Percentiles rank a stretch among this genome's conserved stretches.
Conservation (phyloP, 1,284 basidiomycete species). For the Cryptococcus sp. region DNA sequence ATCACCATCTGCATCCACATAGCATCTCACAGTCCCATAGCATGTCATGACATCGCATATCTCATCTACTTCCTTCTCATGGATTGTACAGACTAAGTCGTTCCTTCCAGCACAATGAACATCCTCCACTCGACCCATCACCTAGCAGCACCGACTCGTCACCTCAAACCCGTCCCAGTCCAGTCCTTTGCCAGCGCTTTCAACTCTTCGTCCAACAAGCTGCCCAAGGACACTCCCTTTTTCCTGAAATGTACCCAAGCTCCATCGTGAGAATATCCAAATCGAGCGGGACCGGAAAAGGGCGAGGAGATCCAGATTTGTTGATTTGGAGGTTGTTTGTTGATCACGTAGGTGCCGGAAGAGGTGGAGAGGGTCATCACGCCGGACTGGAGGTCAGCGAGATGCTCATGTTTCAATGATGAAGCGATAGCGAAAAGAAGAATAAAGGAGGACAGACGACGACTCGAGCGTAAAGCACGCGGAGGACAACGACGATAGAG, state of each 20-base stretch:
- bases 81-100: too few species aligned
- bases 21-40: too few species aligned
- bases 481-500: too few species aligned
- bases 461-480: too few species aligned
- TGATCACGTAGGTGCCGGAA: constrained; percentile 94
- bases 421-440: not conserved
- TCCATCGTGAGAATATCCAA: constrained; percentile 51
- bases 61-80: too few species aligned
- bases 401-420: constrained; percentile 11
- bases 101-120: too few species aligned
- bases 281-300: constrained; percentile 80
- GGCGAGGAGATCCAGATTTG: constrained; percentile 98
- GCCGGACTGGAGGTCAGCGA: constrained; percentile 59
- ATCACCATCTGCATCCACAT: too few species aligned
- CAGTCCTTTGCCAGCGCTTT: constrained; percentile 26
- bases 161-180: constrained; percentile 27
- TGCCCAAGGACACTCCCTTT: constrained; percentile 57
- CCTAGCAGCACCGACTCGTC: too few species aligned
- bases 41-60: too few species aligned
- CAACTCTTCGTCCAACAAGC: constrained; percentile 56
- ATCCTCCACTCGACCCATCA: too few species aligned
- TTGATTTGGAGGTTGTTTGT: constrained; percentile 98
- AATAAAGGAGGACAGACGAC: not conserved
- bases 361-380: constrained; percentile 84
- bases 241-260: constrained; percentile 70